A percentile compares a stretch with the other conserved stretches of the same genome.
phyloP scores from a whole-genome alignment of 257 asterid genomes.

The Echites panduratus region DNA sequence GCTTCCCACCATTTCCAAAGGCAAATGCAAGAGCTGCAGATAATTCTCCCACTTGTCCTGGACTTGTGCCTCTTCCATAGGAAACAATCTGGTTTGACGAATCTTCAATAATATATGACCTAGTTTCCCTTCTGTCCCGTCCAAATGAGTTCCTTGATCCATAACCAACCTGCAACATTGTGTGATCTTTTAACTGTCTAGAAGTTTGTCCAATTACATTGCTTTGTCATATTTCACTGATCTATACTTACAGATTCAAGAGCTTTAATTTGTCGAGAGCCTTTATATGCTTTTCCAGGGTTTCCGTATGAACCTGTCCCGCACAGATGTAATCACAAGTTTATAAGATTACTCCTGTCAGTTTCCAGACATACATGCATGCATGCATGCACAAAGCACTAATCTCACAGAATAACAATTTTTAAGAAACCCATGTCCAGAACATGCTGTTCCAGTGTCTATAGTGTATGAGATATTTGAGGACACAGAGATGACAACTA shows the following conservation, averaged over 20 bases:
- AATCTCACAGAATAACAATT: background rate
- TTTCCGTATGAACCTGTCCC: constrained; percentile 44
- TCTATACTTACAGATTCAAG: constrained; percentile 53
- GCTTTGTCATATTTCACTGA: background rate
- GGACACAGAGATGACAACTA: background rate
- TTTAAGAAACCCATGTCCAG: background rate
- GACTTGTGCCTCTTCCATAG: constrained; percentile 42
- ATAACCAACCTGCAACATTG: constrained; percentile 42
- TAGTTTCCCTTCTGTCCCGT: constrained; percentile 29
- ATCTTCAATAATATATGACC: constrained; percentile 34
- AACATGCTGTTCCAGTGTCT: background rate
- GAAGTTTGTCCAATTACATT: background rate
- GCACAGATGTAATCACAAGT: constrained; percentile 2
- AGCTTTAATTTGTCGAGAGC: constrained; percentile 43
- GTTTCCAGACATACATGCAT: background rate
- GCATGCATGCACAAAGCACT: background rate
- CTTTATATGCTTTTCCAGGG: constrained; percentile 41
- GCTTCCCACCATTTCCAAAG: constrained; percentile 55
- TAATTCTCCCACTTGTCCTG: constrained; percentile 44
- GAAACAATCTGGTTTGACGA: constrained; percentile 61
- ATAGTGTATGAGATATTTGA: background rate
- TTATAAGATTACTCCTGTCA: background rate
- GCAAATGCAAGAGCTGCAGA: constrained; percentile 66
- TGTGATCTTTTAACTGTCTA: background rate
- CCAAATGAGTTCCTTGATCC: constrained; percentile 36